Conservation (phyloP, 2,329 filamentous ascomycete species). For the Alternaria metachromatica region DNA sequence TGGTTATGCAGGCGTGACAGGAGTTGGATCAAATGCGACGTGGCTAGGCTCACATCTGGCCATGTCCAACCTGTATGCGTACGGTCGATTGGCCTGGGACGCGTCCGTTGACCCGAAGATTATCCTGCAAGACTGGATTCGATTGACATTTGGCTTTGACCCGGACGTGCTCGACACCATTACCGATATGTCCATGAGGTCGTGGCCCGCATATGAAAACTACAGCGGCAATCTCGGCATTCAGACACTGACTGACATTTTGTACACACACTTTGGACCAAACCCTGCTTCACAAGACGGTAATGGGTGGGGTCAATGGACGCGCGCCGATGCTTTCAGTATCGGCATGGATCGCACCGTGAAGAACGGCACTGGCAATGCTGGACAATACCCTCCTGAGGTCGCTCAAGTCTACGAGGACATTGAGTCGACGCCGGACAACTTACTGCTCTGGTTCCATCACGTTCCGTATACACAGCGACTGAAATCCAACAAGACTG, state of each 20-base stretch:
- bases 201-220: constrained; percentile 74
- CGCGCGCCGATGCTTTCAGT: constrained; percentile 63
- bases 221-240: constrained; percentile 74
- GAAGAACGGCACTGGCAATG: constrained; percentile 68
- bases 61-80: constrained; percentile 72
- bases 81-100: constrained; percentile 71
- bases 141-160: constrained; percentile 68
- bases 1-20: constrained; percentile 71
- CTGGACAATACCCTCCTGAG: constrained; percentile 70
- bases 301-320: constrained; percentile 77
- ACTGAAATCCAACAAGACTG: constrained; percentile 69
- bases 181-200: constrained; percentile 68
- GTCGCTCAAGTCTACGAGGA: constrained; percentile 66
- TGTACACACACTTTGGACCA: constrained; percentile 71
- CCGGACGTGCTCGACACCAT: constrained; percentile 64
- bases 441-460: constrained; percentile 76
- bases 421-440: constrained; percentile 68
- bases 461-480: constrained; percentile 71
- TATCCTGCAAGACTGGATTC: constrained; percentile 70
- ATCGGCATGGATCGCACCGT: constrained; percentile 78
- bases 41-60: constrained; percentile 74
- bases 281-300: constrained; percentile 70
- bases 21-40: constrained; percentile 69
- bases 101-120: constrained; percentile 57
- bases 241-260: constrained; percentile 72